phyloP scores from a whole-genome alignment of 495 filamentous ascomycete genomes.

The Bacidia rubella region DNA sequence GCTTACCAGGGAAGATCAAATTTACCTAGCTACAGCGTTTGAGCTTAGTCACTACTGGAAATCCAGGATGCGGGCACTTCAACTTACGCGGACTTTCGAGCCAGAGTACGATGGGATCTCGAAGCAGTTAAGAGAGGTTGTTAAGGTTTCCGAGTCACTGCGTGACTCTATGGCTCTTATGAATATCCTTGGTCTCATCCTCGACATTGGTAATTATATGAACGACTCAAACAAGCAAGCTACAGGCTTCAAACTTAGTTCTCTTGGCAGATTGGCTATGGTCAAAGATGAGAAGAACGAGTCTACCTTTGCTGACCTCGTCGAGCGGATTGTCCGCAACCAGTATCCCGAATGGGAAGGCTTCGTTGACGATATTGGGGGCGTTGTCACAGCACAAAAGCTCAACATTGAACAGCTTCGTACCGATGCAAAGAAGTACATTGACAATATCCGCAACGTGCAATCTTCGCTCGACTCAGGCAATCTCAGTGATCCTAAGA shows the following conservation, averaged over 20 bases:
- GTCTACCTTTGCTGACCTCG: slow-evolving; percentile 85
- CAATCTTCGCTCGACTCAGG: slow-evolving; percentile 84
- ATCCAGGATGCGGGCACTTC: slow-evolving; percentile 80
- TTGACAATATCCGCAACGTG: slow-evolving; percentile 86
- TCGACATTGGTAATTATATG: slow-evolving; percentile 99
- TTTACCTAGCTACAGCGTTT: slow-evolving; percentile 84
- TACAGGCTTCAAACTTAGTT: slow-evolving; percentile 92
- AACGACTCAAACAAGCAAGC: slow-evolving; percentile 98
- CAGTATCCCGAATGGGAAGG: slow-evolving; percentile 93
- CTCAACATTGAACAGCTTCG: slow-evolving; percentile 89
- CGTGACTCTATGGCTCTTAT: slow-evolving; percentile 84
- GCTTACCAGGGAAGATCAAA: slow-evolving; percentile 86
- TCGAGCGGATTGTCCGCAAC: slow-evolving; percentile 92
- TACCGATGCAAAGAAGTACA: slow-evolving; percentile 81
- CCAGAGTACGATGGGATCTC: slow-evolving; percentile 84
- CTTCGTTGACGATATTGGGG: slow-evolving; percentile 73
- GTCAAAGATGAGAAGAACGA: slow-evolving; percentile 99
- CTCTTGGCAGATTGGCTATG: slow-evolving; percentile 87
- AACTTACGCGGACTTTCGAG: slow-evolving; percentile 75
- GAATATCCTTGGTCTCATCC: slow-evolving; percentile 88
- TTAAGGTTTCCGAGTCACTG: slow-evolving; percentile 73
- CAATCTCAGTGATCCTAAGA: slow-evolving; percentile 90
- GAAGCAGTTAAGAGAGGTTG: slow-evolving; percentile 65
- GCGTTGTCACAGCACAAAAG: slow-evolving; percentile 75
- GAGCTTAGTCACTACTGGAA: slow-evolving; percentile 99